phyloP scores from a whole-genome alignment of 495 filamentous ascomycete species.

The Podospora australis region DNA sequence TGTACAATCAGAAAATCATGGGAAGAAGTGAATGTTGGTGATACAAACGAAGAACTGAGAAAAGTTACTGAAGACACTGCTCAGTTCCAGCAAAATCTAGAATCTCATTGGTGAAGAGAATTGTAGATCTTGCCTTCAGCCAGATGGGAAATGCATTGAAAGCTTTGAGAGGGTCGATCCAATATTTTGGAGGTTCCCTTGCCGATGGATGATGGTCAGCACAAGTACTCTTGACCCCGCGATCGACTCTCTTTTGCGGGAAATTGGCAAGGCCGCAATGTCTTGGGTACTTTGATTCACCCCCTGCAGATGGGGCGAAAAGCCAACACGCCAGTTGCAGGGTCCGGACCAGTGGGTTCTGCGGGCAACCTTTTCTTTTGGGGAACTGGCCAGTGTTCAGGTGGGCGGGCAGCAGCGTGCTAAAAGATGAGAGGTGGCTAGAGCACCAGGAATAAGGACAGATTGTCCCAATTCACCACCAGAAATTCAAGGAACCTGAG shows the following conservation, averaged over 20 bases:
- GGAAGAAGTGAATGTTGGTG: background rate
- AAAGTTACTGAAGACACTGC: background rate
- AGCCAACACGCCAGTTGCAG: background rate
- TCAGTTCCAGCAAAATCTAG: too few species aligned
- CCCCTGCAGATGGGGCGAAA: background rate
- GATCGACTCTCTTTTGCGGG: background rate
- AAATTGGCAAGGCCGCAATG: conserved; percentile 1
- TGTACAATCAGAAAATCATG: conserved; percentile 2
- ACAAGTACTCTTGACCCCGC: background rate
- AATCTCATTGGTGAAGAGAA: too few species aligned
- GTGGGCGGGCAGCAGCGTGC: too few species aligned
- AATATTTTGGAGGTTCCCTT: background rate
- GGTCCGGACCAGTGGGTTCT: background rate
- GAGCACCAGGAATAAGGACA: conserved; percentile 25
- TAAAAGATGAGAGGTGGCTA: conserved; percentile 23
- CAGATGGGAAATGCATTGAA: too few species aligned
- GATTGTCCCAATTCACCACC: conserved; percentile 21
- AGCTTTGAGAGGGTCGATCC: background rate
- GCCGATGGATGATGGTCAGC: background rate
- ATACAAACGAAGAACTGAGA: background rate
- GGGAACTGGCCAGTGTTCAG: conserved; percentile 13
- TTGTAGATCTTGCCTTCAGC: too few species aligned
- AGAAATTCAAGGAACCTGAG: conserved; percentile 10
- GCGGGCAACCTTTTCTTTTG: too few species aligned
- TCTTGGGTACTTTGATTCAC: background rate